A percentile compares a stretch with the other conserved stretches of the same genome.
Conservation (phyloP, 2,329 filamentous ascomycete genomes). For the Fonsecaea erecta region DNA sequence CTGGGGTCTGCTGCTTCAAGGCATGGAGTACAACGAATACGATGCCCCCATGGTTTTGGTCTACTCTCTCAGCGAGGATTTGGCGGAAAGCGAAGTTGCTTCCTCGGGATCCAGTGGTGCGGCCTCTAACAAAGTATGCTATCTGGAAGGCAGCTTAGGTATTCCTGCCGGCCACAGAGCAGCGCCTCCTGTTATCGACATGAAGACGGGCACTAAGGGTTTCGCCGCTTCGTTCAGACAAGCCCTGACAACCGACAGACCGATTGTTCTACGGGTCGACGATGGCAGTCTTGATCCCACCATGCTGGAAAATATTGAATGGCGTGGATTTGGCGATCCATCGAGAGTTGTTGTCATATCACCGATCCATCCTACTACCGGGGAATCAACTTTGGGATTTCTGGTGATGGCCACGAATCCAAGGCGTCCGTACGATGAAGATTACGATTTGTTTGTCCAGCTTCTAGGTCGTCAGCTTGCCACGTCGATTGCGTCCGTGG, state of each 20-base stretch:
- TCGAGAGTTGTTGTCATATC: slow-evolving; percentile 75
- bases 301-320: slow-evolving; percentile 69
- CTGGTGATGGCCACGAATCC: slow-evolving; percentile 80
- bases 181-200: slow-evolving; percentile 66
- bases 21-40: slow-evolving; percentile 72
- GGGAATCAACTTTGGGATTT: slow-evolving; percentile 75
- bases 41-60: slow-evolving; percentile 78
- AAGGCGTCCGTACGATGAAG: slow-evolving; percentile 75
- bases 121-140: slow-evolving; percentile 65
- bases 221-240: slow-evolving; percentile 78
- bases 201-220: slow-evolving; percentile 70
- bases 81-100: slow-evolving; percentile 68
- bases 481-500: slow-evolving; percentile 79
- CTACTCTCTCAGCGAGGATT: slow-evolving; percentile 74
- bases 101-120: slow-evolving; percentile 72
- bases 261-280: slow-evolving; percentile 70
- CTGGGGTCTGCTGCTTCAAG: slow-evolving; percentile 71
- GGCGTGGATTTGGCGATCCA: slow-evolving; percentile 72
- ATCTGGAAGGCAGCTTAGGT: slow-evolving; percentile 74
- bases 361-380: slow-evolving; percentile 76
- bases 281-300: slow-evolving; percentile 67
- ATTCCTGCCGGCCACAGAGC: slow-evolving; percentile 67
- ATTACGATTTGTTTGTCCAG: slow-evolving; percentile 78
- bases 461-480: slow-evolving; percentile 75
- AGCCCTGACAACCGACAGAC: slow-evolving; percentile 70